Conservation (phyloP, 257 asterid genomes). For the Lithospermum erythrorhizon region DNA sequence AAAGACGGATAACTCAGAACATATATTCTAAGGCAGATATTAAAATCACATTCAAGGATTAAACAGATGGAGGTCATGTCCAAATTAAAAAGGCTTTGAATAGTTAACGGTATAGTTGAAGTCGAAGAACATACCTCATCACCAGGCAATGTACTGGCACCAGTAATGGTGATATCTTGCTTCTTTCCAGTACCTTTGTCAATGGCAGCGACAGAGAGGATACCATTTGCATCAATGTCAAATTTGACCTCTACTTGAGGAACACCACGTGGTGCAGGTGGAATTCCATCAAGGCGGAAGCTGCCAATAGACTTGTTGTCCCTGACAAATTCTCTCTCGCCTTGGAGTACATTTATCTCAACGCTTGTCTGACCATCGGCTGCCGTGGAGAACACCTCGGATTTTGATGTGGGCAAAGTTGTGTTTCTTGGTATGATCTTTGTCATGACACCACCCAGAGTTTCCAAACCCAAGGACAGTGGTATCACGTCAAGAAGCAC, state of each 20-base stretch:
- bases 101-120: background rate
- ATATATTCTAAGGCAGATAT: background rate
- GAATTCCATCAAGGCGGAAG: constrained; percentile 97
- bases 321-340: constrained; percentile 94
- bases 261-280: constrained; percentile 98
- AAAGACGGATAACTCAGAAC: background rate
- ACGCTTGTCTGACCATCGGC: constrained; percentile 99
- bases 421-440: constrained; percentile 91
- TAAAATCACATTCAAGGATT: background rate
- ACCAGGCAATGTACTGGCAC: constrained; percentile 92
- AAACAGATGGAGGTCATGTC: background rate
- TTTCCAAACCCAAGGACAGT: constrained; percentile 88
- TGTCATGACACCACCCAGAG: constrained; percentile 98
- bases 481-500: constrained; percentile 94
- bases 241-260: constrained; percentile 97
- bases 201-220: constrained; percentile 80
- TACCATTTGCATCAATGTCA: constrained; percentile 95
- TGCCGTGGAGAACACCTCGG: constrained; percentile 97
- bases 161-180: constrained; percentile 93
- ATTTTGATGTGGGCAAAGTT: constrained; percentile 87
- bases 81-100: background rate
- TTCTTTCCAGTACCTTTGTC: constrained; percentile 98
- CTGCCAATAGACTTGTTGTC: constrained; percentile 96
- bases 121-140: constrained; percentile 50
- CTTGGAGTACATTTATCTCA: constrained; percentile 93